Conservation (phyloP, 495 filamentous ascomycete species). For the Neurospora sp. region DNA sequence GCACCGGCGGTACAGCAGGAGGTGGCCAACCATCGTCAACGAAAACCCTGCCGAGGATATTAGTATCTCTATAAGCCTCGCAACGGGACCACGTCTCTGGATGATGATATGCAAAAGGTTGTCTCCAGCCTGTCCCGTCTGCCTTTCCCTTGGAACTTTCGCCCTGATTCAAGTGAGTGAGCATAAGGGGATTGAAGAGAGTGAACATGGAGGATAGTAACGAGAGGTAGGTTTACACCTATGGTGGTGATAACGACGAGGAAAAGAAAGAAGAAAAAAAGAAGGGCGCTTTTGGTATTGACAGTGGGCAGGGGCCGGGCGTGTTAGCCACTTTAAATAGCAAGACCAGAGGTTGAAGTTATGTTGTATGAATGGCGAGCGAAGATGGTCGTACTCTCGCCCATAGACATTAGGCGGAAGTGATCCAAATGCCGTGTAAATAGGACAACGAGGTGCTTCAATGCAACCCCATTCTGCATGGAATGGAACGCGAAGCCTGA, state of each 20-base stretch:
- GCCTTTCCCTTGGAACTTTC: not conserved
- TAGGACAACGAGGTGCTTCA: not conserved
- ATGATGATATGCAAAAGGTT: not conserved
- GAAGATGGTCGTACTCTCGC: not conserved
- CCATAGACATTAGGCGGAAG: not conserved
- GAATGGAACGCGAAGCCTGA: not conserved
- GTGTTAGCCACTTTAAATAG: not conserved
- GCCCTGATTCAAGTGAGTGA: not conserved
- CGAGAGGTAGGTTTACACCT: not conserved
- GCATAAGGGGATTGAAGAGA: not conserved
- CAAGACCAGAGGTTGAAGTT: not conserved
- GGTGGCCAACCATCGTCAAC: not conserved
- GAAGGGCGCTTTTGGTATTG: not conserved
- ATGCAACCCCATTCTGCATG: not conserved
- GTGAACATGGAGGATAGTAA: not conserved
- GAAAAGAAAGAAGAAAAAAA: not conserved
- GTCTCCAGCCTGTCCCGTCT: not conserved
- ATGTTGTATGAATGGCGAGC: not conserved
- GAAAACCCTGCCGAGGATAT: not conserved
- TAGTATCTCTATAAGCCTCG: not conserved
- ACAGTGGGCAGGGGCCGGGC: not conserved
- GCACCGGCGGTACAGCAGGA: not conserved
- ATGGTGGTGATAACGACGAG: not conserved
- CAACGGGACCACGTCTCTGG: not conserved
- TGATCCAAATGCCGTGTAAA: not conserved